These are phyloP conservation scores for Vitis hybrid DNA, from an alignment of 177 flowering plant genomes.

Conservation along the genomic window DNA sequence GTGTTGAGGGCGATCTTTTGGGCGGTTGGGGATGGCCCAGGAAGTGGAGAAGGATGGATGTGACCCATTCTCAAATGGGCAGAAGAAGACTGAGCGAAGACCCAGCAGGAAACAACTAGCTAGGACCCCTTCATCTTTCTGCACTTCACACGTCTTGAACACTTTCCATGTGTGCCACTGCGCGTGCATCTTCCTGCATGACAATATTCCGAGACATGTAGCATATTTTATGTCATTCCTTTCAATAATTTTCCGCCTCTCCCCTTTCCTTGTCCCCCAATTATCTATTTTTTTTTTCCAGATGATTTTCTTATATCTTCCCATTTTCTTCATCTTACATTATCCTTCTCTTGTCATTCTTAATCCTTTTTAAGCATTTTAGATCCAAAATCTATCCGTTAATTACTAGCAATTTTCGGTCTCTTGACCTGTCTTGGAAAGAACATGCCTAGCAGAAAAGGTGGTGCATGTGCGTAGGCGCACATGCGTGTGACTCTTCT, in stretches of 20 bases:
- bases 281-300: not conserved
- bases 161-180: not conserved
- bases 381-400: no score
- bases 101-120: not conserved
- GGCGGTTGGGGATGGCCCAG: conserved; percentile 31
- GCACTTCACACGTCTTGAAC: not conserved
- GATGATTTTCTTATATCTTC: no score
- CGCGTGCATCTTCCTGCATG: conserved; percentile 2
- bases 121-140: no score
- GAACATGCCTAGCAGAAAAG: no score
- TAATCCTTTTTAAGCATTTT: no score
- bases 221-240: not conserved
- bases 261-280: not conserved
- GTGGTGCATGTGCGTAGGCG: no score
- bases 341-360: no score
- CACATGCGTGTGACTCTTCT: no score
- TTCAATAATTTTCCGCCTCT: not conserved
- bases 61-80: not conserved
- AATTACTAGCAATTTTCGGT: no score
- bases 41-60: conserved; percentile 6
- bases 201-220: not conserved
- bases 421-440: no score
- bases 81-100: not conserved
- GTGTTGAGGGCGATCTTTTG: conserved; percentile 12
- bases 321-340: no score